Base-by-base conservation (phyloP, 768 basidiomycete genomes). In the Agaricus blazei region DNA sequence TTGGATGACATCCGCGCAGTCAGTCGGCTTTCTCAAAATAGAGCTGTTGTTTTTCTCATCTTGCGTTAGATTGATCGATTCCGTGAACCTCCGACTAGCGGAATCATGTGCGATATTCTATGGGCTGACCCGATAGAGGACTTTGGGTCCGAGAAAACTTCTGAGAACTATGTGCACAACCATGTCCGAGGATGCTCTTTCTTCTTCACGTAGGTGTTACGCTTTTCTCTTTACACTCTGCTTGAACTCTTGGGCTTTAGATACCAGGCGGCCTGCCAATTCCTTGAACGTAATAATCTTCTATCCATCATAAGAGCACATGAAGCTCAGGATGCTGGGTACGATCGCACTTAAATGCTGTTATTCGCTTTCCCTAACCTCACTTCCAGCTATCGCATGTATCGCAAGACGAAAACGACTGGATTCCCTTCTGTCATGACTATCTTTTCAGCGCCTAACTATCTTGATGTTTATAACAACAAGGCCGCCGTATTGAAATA, bases 351-450 rank as follows among this genome's bases (percentile, higher is more conserved):
- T 7, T 19, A 19, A 26, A 14, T 29, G 11, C 8, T 9, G 11
- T 19, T n/a, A 11, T 5, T 36, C 6, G 19, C 50, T 28, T 34
- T 6, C 27, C 48, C 40, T 45, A 26, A 52, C 31, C 3, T 4
- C 12, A 23, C 12, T 41, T 23, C 9, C 60, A 93, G 92, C 11
- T 97, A 96, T 68, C 91, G 95, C 52, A 98, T 98, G 97, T 98
- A 98, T 67, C 90, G 94, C 62, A 99, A 99, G 73, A 98, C 96
- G 4, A 93, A 93, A 72, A 90, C 92, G 19, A 98, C 95, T 0
- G 95, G 96, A 5, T 98, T 99, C 77, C 96, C 97, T 15, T 96
- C 94, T 14, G 95, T 99, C 56, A 98, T 99, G 94, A 98, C 96
- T n/a, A 94, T 99, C 65, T 99, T 99, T 74, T 95, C 92, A 14